Conservation (phyloP, 495 filamentous ascomycete species). For the Rhypophila decipiens region DNA sequence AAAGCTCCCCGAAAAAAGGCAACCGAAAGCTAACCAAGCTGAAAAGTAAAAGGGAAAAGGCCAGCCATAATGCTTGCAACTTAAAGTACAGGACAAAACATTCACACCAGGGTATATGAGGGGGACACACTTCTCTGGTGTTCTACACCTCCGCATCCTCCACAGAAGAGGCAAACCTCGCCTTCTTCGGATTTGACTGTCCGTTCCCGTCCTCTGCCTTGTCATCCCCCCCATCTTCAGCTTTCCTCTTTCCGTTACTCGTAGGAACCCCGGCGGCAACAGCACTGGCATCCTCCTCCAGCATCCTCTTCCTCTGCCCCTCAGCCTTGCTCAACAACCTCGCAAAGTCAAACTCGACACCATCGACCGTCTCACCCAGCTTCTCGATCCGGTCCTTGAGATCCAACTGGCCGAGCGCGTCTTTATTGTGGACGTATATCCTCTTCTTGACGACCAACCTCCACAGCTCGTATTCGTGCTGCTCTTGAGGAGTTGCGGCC, state of each 20-base stretch:
- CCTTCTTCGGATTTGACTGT: slow-evolving; percentile 24
- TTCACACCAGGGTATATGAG: too few relatives aligned
- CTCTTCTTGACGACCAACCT: slow-evolving; percentile 74
- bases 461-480: slow-evolving; percentile 69
- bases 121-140: too few relatives aligned
- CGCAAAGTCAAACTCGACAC: slow-evolving; percentile 79
- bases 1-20: too few relatives aligned
- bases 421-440: slow-evolving; percentile 69
- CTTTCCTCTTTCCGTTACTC: slow-evolving; percentile 26
- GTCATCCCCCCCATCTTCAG: slow-evolving; percentile 8
- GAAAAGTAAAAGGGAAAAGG: too few relatives aligned
- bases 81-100: too few relatives aligned
- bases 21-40: too few relatives aligned
- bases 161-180: slow-evolving; percentile 19
- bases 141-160: slow-evolving; percentile 1
- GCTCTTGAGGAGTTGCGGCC: slow-evolving; percentile 25
- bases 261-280: too few relatives aligned
- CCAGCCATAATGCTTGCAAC: too few relatives aligned
- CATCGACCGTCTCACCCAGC: slow-evolving; percentile 67
- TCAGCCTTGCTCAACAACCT: slow-evolving; percentile 47
- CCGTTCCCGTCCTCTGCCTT: slow-evolving; percentile 4
- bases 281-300: too few relatives aligned
- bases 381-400: slow-evolving; percentile 68
- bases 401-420: slow-evolving; percentile 74
- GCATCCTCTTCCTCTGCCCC: slow-evolving; percentile 16